Base-by-base conservation (phyloP, 192 early-diverging fungal genomes). In the Backusella psychrophila region DNA sequence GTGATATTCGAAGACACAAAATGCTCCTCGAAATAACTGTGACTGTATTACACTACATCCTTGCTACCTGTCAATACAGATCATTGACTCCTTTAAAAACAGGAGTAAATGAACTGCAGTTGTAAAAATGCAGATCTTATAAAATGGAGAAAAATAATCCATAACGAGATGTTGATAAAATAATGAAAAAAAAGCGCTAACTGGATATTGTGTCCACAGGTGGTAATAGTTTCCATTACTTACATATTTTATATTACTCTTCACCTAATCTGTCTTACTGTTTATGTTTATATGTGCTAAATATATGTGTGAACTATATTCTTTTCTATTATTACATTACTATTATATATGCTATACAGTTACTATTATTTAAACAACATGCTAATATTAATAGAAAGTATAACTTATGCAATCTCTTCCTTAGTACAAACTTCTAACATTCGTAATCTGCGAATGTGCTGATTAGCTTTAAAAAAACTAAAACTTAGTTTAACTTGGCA, bases 41-140 rank as follows among this genome's bases (percentile, higher is more conserved):
- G 53, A 59, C 53, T 59, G 53, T 59, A 59, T 59, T 29, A 59
- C 53, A 23, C 9, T 23, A 59, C 53, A 59, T 59, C 53, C 53
- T 59, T 59, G 53, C 53, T 59, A 59, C 53, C 53, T 59, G 53
- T 59, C 53, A 59, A 59, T 59, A 59, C 53, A 59, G 23, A 59
- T 59, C 53, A 59, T 23, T 21, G 21, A 49, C 53, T 59, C 53
- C 53, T 59, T 59, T 59, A 59, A 59, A 59, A 59, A 29, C 56
- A 63, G 56, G 56, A 63, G 56, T 63, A 63, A 63, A 63, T 63
- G 56, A 63, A 63, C 56, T 59, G 21, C 53, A 59, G 7, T 23
- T 59, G n/a, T 23, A 29, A 29, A 63, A 63, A 63, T 59, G 53
- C 53, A 59, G 53, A 59, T 59, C 53, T 59, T 59, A 59, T 59